Evolutionary conservation across 1,139 yeast genomes (phyloP).

Genomic region (Suhomyces maxii): DNA sequence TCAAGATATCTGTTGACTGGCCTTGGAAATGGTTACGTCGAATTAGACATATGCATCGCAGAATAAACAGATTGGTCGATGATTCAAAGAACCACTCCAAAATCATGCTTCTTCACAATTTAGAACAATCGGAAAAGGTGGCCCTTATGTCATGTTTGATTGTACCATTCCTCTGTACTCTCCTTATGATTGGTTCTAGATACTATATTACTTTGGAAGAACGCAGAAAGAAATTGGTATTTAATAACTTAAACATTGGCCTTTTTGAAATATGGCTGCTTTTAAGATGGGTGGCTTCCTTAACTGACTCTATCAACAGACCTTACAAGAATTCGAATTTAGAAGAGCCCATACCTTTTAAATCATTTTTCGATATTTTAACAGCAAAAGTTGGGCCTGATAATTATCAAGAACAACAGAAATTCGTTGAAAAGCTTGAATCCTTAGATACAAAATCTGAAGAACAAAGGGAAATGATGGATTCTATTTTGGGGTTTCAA

Average conservation of each 20-base stretch:
- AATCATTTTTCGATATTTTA: background rate
- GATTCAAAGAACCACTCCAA: constrained; percentile 7
- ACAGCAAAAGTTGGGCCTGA: background rate
- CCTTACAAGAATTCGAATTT: background rate
- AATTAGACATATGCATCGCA: constrained; percentile 21
- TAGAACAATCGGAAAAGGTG: constrained; percentile 22
- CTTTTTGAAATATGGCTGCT: constrained; percentile 32
- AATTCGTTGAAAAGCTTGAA: constrained; percentile 1
- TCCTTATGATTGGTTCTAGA: constrained; percentile 29
- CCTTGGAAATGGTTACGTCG: constrained; percentile 38
- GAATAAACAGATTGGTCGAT: background rate
- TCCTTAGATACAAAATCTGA: constrained; percentile 3
- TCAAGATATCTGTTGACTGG: constrained; percentile 34
- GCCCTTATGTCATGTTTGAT: constrained; percentile 26
- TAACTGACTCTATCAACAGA: background rate
- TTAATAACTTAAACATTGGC: constrained; percentile 33
- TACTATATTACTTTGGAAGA: constrained; percentile 28
- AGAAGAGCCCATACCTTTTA: background rate
- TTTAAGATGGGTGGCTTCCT: constrained; percentile 17
- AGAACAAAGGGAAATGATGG: constrained; percentile 3
- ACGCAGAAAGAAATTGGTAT: constrained; percentile 29
- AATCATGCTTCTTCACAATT: constrained; percentile 15
- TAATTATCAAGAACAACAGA: background rate
- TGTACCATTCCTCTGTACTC: constrained; percentile 25
- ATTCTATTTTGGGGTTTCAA: background rate